Base-by-base conservation (phyloP, 805 yeast genomes). In the Helenozyma rhizophorensis region DNA sequence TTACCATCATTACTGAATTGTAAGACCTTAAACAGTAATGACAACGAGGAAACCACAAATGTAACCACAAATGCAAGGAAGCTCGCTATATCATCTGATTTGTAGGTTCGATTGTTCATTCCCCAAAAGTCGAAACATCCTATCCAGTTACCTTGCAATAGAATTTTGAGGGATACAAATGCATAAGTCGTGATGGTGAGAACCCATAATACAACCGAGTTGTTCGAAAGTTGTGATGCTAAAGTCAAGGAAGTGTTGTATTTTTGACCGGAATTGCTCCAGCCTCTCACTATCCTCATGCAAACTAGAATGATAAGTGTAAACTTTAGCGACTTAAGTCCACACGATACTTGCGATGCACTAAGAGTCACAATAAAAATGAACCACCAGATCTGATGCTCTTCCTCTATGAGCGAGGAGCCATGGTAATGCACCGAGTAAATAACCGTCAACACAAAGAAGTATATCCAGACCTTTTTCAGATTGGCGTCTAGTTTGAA, bases 321-420 rank as follows among this genome's bases (percentile, higher is more conserved):
- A n/a, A n/a, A n/a, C n/a, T n/a, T n/a, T n/a, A n/a, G n/a, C n/a
- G n/a, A n/a, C n/a, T n/a, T n/a, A n/a, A n/a, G n/a, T n/a, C n/a
- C n/a, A n/a, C n/a, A n/a, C n/a, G n/a, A n/a, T n/a, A n/a, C n/a
- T 33, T 4, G 33, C 27, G 2, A 44, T 14, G 25, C 14, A 12
- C 21, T 4, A 48, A 34, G 21, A 39, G 39, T 10, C 49, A 28
- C 14, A 1, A 54, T 32, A 3, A 58, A 45, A 12, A 60, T 47
- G 24, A 56, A 83, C 85, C 95, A 93, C 98, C 98, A 93, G 12
- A 89, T 56, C 52, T 89, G 96, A 52, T 93, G 95, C 52, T 93
- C 98, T 55, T 93, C 98, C 51, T 93, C 98, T 12, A 93, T 83
- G 36, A 89, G 67, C 3, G 70, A 64, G 4, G 71, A 65, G 17